A percentile compares a stretch with the other conserved stretches of the same genome.
These are phyloP conservation scores for Zygotorulaspora sp. DNA, from an alignment of 805 yeast species.

Conservation along the genomic window DNA sequence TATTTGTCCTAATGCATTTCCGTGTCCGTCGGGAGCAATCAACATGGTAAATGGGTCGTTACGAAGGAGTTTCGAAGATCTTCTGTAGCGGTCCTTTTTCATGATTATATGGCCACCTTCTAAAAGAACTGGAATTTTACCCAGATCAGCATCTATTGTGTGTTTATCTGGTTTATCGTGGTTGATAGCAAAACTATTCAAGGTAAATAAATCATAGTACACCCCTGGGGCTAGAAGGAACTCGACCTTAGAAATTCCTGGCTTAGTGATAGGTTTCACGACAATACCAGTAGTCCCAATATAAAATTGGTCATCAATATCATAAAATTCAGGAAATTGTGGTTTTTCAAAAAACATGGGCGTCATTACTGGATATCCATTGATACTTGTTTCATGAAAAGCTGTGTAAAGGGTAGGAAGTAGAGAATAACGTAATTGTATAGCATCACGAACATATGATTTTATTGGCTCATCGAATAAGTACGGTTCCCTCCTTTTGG, in stretches of 20 bases:
- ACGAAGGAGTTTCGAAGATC: slow-evolving; percentile 71
- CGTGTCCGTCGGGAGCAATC: slow-evolving; percentile 49
- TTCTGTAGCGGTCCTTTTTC: slow-evolving; percentile 67
- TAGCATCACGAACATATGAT: slow-evolving; percentile 60
- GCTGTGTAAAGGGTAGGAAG: slow-evolving; percentile 78
- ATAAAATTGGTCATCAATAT: slow-evolving; percentile 78
- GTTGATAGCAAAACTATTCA: slow-evolving; percentile 20
- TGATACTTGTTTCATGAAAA: slow-evolving; percentile 57
- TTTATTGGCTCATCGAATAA: slow-evolving; percentile 71
- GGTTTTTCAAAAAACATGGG: slow-evolving; percentile 62
- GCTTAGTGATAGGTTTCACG: slow-evolving; percentile 73
- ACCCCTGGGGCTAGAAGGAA: slow-evolving; percentile 43
- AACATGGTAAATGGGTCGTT: slow-evolving; percentile 77
- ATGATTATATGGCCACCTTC: slow-evolving; percentile 77
- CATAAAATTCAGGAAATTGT: slow-evolving; percentile 39
- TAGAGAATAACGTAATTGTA: slow-evolving; percentile 66
- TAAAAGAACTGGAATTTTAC: slow-evolving; percentile 63
- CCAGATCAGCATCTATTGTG: slow-evolving; percentile 43
- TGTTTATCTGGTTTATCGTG: slow-evolving; percentile 34
- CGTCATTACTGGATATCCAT: slow-evolving; percentile 66
- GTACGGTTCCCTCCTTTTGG: slow-evolving; percentile 92
- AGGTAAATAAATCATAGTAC: slow-evolving; percentile 52
- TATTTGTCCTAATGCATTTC: slow-evolving; percentile 52
- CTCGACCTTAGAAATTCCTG: slow-evolving; percentile 39
- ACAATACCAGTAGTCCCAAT: slow-evolving; percentile 66